A percentile compares a stretch with the other conserved stretches of the same genome.
Conservation (phyloP, 2,329 filamentous ascomycete species). For the Ophiostoma angusticollis region DNA sequence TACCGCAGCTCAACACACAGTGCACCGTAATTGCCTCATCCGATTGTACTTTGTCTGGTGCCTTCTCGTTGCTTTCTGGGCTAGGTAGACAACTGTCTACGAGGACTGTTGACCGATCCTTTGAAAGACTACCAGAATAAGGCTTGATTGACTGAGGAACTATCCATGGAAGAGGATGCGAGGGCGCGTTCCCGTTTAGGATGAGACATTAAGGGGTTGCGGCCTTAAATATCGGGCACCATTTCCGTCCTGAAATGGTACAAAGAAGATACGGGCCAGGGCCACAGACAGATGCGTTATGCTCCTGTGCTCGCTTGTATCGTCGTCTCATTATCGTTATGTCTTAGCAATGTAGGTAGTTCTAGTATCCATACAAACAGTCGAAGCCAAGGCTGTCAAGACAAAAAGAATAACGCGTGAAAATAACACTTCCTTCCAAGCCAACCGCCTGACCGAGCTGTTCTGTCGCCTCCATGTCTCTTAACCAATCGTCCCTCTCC, state of each 20-base stretch:
- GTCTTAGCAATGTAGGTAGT: neutral
- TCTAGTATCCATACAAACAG: neutral
- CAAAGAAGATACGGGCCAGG: too few species aligned
- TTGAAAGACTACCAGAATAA: too few species aligned
- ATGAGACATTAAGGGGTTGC: too few species aligned
- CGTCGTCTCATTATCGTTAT: conserved; percentile 11
- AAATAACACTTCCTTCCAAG: conserved; percentile 1
- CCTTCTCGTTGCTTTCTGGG: too few species aligned
- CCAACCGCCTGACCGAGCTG: too few species aligned
- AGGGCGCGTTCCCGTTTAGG: too few species aligned
- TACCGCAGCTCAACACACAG: conserved; percentile 2
- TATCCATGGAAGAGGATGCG: too few species aligned
- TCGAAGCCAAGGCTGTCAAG: neutral
- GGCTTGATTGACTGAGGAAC: too few species aligned
- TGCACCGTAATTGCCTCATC: conserved; percentile 11
- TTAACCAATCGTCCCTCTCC: too few species aligned
- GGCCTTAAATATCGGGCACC: neutral
- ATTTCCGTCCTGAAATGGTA: too few species aligned
- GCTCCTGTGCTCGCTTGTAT: neutral
- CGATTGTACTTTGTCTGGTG: too few species aligned
- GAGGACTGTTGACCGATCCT: too few species aligned
- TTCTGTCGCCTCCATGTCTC: neutral
- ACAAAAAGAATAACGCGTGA: neutral
- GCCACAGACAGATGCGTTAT: neutral
- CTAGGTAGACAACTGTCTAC: neutral